Evolutionary conservation across 176 grass and related monocot species (phyloP), one percentile per base, ranked within the genome.

Genomic region (Thinopyrum elongatum): DNA sequence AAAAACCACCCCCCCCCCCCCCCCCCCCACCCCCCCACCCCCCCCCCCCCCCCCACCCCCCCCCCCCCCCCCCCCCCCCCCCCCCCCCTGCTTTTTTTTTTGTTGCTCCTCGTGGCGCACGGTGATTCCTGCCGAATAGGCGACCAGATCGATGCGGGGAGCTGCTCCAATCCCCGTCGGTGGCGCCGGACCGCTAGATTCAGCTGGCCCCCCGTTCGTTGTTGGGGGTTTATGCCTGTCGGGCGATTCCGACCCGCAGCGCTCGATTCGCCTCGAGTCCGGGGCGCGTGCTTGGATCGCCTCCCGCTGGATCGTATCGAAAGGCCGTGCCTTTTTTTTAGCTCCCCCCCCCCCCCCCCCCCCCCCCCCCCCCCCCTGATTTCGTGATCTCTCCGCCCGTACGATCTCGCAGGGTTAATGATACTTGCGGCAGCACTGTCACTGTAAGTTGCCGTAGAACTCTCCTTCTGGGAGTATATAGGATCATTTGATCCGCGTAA

Each of bases 161-260:
- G 8, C 4, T 65, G 61, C 60, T 57, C 23, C 74, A 35, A 49
- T 58, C 41, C 42, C 10, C 17, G 42, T 38, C 46, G 74, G 74
- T 49, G 44, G 72, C 36, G 39, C 4, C 6, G 61, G 15, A 4
- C 27, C 30, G 22, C 39, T 31, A 16, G 42, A 66, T 77, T 44
- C 55, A 26, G 17, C 55, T 42, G 55, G 36, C 42, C 53, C 14
- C 29, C 39, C 28, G 58, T 25, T 74, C 58, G 71, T 15, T 47
- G 27, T 60, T 15, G 34, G 83, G 83, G 74, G 74, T 70, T 86
- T 79, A 59, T 76, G 75, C 23, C 77, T 79, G 63, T 10, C 21
- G 46, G 69, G 29, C 5, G 62, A 85, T 78, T 78, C 22, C 74
- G 23, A 25, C 14, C 29, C 29, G 28, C 31, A n/a, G 44, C 46